Percentiles rank a stretch among this genome's conserved stretches.
phyloP scores from a whole-genome alignment of 2,329 filamentous ascomycete genomes.

The Fusarium citri region DNA sequence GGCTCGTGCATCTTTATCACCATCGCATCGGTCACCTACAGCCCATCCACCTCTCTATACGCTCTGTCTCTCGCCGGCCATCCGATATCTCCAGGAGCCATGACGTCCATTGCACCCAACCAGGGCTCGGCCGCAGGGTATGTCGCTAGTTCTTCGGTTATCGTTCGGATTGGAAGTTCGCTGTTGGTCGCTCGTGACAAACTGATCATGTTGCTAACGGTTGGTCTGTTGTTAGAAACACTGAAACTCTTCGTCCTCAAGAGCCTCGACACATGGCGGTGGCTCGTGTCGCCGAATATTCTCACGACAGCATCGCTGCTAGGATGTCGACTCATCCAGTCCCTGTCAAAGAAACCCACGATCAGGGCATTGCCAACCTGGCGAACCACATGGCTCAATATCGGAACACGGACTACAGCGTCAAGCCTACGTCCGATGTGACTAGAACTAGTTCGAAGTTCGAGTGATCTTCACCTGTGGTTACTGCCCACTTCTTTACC shows the following conservation, averaged over 20 bases:
- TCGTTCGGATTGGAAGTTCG: constrained; percentile 3
- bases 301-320: constrained; percentile 11
- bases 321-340: neutral
- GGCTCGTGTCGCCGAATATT: neutral
- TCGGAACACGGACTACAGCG: neutral
- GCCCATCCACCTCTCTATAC: neutral
- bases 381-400: constrained; percentile 10
- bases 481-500: neutral
- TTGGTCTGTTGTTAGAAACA: constrained; percentile 2
- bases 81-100: neutral
- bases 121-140: constrained; percentile 30
- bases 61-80: neutral
- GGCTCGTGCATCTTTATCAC: neutral
- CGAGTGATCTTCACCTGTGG: neutral
- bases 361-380: constrained; percentile 5
- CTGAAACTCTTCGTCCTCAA: neutral
- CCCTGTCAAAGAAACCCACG: neutral
- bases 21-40: neutral
- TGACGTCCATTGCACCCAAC: constrained; percentile 22
- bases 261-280: constrained; percentile 2
- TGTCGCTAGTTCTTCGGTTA: neutral
- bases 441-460: constrained; percentile 13
- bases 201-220: constrained; percentile 19
- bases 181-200: neutral
- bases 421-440: neutral